Conservation (phyloP, 345 rosid genomes). For the Eucalyptus curtisii region DNA sequence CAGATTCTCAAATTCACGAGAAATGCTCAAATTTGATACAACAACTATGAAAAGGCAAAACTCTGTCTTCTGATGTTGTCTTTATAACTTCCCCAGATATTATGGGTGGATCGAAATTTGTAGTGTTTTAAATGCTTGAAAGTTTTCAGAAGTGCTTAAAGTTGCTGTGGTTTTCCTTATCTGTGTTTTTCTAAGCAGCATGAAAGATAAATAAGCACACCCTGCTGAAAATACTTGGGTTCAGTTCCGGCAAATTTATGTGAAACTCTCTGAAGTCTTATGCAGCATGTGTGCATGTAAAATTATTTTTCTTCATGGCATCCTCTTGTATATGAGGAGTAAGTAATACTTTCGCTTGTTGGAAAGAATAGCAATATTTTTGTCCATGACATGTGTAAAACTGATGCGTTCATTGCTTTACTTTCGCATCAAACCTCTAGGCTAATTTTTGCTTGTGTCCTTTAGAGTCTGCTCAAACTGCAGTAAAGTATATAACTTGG, state of each 20-base stretch:
- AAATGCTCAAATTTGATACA: not conserved
- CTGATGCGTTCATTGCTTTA: not conserved
- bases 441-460: constrained; percentile 7
- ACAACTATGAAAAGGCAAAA: not conserved
- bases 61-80: not conserved
- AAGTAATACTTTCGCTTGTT: not conserved
- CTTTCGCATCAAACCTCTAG: not conserved
- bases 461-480: constrained; percentile 61
- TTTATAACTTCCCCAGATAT: not conserved
- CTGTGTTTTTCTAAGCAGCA: not conserved
- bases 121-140: not conserved
- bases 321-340: not conserved
- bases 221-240: not conserved
- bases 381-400: not conserved
- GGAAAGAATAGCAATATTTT: not conserved
- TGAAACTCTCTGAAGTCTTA: not conserved
- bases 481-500: constrained; percentile 74
- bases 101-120: not conserved
- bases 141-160: not conserved
- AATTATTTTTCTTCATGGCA: not conserved
- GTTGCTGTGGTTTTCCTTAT: not conserved
- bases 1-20: not conserved
- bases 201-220: not conserved
- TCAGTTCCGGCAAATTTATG: not conserved
- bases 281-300: not conserved